Evolutionary conservation across 352 stramenopile genomes (phyloP), one percentile per base, ranked within the genome.

Genomic region (Globisporangium barbulae): DNA sequence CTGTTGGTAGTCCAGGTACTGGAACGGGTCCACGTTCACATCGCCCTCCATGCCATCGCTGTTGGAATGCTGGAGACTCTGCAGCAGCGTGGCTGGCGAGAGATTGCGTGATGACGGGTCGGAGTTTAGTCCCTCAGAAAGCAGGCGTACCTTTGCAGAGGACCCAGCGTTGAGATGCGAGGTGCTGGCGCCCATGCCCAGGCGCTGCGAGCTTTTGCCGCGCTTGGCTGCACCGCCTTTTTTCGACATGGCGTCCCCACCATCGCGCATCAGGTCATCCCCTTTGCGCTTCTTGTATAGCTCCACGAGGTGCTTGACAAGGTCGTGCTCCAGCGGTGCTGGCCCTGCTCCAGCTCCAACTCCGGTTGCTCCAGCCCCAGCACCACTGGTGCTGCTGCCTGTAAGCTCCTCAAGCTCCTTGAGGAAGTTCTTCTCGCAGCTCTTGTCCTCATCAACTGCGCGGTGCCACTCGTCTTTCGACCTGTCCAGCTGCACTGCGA

Each of bases 401-500:
- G 78, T 53, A 75, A 91, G 64, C 47, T 97, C 81, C 56, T 97
- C 88, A 4, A 96, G 72, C 17, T 93, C 84, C 2, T 79, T 72
- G 28, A 78, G 50, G 35, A 94, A 92, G 8, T 57, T 73, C 28
- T 79, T 83, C 17, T 96, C 88, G 13, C 75, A 67, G 3, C 66
- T 48, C 53, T 88, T 89, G 61, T 93, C 86, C 17, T 95, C 79
- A 35, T 97, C 89, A 5, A 73, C 74, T 0, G 77, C 75, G 13
- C 74, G 71, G 3, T 90, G 78, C 70, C 81, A 88, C 52, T 90
- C 83, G 28, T 94, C 85, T 10, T 76, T 76, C 48, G 71, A 88
- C 0, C 59, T 53, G 45, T 92, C 83, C 41, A 90, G 55, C 35
- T 88, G 75, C 0, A 63, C 62, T 19, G 64, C 59, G 57, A 91